Evolutionary conservation across 2,329 filamentous ascomycete genomes (phyloP), one percentile per base, ranked within the genome.

Genomic region (Neobulgaria alba): DNA sequence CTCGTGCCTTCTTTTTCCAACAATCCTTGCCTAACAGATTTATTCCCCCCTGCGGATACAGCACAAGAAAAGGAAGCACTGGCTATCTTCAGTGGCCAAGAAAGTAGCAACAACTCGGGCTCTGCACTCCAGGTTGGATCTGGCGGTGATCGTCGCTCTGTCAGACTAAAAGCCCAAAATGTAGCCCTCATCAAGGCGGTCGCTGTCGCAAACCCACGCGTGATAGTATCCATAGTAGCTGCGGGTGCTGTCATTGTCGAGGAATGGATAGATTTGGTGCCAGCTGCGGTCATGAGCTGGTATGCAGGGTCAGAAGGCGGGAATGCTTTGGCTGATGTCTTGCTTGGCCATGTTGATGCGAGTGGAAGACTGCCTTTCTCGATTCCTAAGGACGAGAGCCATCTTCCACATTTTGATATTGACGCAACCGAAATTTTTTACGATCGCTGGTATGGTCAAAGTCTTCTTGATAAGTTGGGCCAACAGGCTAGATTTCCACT

Each of bases 341-440:
- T 45, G 10, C n/a, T 42, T 34, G 42, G 42, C 19, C 26, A 33
- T 9, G 20, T 42, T 21, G 34, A 42, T 36, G 29, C 39, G 9
- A 42, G 38, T 34, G 42, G 42, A 10, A 42, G 42, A 16, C 35
- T 45, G 29, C 42, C 42, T 17, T 45, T 45, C 21, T 45, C 42
- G n/a, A 45, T 45, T 20, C 42, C 42, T 3, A 45, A n/a, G n/a
- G n/a, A n/a, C n/a, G n/a, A n/a, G n/a, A n/a, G n/a, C n/a, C n/a
- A n/a, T n/a, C n/a, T n/a, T 5, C 34, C 34, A 5, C 29, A 23
- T 20, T 36, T 36, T 36, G 34, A 36, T 14, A 14, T 14, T 5
- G 20, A 36, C 4, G 34, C 34, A 8, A 23, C 34, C 21, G 14
- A 36, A 10, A 36, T 36, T 16, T 12, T 4, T 4, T 36, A 36